Percentiles rank a stretch among this genome's conserved stretches.
Evolutionary conservation across 106 monocot genomes (phyloP).

Genomic region (Triglochin maritima): DNA sequence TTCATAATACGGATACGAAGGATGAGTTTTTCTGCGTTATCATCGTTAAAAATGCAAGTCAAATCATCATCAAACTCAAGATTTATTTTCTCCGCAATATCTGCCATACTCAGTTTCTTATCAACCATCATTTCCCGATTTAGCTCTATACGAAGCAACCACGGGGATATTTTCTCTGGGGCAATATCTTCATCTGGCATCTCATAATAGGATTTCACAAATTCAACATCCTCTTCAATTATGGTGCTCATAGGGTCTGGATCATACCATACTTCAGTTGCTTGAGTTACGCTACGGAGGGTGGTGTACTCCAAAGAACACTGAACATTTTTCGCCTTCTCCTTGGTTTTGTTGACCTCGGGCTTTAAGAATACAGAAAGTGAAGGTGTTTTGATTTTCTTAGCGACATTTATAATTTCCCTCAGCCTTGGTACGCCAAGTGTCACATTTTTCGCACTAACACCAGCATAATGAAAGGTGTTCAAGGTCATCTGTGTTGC

Average conservation of each 20-base stretch:
- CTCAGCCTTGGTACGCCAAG: conserved; percentile 95
- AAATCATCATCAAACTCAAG: conserved; percentile 84
- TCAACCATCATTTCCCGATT: conserved; percentile 97
- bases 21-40: conserved; percentile 90
- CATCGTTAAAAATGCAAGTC: conserved; percentile 97
- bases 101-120: conserved; percentile 93
- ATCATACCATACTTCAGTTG: conserved; percentile 98
- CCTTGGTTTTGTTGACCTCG: conserved; percentile 67
- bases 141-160: conserved; percentile 69
- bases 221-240: conserved; percentile 97
- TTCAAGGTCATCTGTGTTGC: conserved; percentile 99
- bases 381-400: conserved; percentile 98
- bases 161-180: conserved; percentile 95
- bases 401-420: conserved; percentile 98
- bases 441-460: conserved; percentile 99
- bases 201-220: conserved; percentile 95
- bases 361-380: conserved; percentile 92
- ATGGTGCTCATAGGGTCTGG: conserved; percentile 88
- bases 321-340: conserved; percentile 89
- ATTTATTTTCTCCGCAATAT: conserved; percentile 91
- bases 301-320: conserved; percentile 98
- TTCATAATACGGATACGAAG: conserved; percentile 91
- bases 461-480: conserved; percentile 99
- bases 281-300: conserved; percentile 90
- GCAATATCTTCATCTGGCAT: conserved; percentile 98